Percentiles rank a stretch among this genome's conserved stretches.
Conservation (phyloP, 768 basidiomycete species). For the Phaeotremella skinneri region DNA sequence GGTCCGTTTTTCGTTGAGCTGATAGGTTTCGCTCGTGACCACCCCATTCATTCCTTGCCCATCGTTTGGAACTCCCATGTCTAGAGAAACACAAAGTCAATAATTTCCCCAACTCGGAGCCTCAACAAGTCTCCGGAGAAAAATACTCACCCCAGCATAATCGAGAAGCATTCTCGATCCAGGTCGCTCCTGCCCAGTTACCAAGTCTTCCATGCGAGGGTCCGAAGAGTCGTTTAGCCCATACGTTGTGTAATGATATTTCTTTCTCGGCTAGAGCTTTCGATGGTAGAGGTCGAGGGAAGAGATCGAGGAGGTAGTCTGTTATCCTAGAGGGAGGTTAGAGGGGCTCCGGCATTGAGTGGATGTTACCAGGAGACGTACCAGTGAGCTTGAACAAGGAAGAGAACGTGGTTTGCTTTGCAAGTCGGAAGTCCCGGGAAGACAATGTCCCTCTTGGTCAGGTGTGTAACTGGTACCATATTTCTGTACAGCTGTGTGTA, state of each 20-base stretch:
- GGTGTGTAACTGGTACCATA: constrained; percentile 7
- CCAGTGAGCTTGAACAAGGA: constrained; percentile 17
- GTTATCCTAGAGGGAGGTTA: constrained; percentile 4
- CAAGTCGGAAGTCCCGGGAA: constrained; percentile 9
- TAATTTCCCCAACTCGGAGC: neutral
- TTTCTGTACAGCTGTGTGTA: constrained; percentile 7
- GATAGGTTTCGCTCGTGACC: constrained; percentile 2
- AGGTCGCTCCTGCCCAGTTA: constrained; percentile 5
- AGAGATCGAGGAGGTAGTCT: constrained; percentile 12
- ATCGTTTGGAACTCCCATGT: constrained; percentile 14
- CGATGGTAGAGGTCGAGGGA: constrained; percentile 5
- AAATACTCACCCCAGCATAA: constrained; percentile 10
- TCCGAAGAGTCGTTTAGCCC: constrained; percentile 13
- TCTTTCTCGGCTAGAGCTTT: constrained; percentile 2
- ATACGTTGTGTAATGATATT: constrained; percentile 9
- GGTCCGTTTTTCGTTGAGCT: constrained; percentile 4
- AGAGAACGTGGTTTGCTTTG: constrained; percentile 14
- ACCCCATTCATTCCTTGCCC: constrained; percentile 3
- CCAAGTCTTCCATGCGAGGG: constrained; percentile 10
- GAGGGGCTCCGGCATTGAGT: neutral
- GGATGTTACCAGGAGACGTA: neutral
- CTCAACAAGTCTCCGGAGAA: neutral
- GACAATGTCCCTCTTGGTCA: constrained; percentile 8
- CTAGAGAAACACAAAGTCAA: neutral
- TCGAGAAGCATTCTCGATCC: constrained; percentile 14